Base-by-base conservation (phyloP, 2,329 filamentous ascomycete genomes). In the Diplodia sapinea region DNA sequence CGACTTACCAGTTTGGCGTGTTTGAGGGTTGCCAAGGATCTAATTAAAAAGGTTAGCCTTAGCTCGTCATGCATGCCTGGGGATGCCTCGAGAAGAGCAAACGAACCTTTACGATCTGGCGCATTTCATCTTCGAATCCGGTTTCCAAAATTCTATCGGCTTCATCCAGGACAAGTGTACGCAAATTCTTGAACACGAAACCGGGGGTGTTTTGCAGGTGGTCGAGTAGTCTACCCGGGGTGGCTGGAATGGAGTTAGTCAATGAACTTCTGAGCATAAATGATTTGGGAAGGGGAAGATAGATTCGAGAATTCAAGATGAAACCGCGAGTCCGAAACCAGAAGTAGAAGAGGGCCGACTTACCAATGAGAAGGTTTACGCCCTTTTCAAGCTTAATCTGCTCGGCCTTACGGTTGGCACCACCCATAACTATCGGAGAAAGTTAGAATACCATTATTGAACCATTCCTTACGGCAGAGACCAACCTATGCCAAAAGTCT, bases 51-150 rank as follows among this genome's bases (percentile, higher is more conserved):
- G 7, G 52, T 55, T 4, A 55, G 52, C 31, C 6, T 55, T 8
- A 15, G 9, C 15, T 43, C 40, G 17, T 5, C 17, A 43, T 33
- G 8, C 31, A 43, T 43, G 40, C 40, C 15, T 7, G 15, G 40
- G 2, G 40, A 17, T 15, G 40, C 17, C 15, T 43, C 15, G 29
- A 9, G 17, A 38, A n/a, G 5, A 55, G 29, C 40, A 36, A 92
- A 23, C 97, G 82, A 68, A 97, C 93, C 83, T 94, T 94, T 79
- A 97, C 88, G 72, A 97, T 96, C 79, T 96, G 90, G 70, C 91
- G 86, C 90, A 99, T 97, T 82, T 99, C 95, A 76, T 98, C 95
- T 80, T 99, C 95, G 84, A 99, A 99, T 74, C 95, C 94, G 70
- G 97, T 92, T 82, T 99, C 95, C 54, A 99, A 83, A 70, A 99